Evolutionary conservation across 305 asterid genomes (phyloP), one percentile per base, ranked within the genome.

Genomic region (Andrographis paniculata): DNA sequence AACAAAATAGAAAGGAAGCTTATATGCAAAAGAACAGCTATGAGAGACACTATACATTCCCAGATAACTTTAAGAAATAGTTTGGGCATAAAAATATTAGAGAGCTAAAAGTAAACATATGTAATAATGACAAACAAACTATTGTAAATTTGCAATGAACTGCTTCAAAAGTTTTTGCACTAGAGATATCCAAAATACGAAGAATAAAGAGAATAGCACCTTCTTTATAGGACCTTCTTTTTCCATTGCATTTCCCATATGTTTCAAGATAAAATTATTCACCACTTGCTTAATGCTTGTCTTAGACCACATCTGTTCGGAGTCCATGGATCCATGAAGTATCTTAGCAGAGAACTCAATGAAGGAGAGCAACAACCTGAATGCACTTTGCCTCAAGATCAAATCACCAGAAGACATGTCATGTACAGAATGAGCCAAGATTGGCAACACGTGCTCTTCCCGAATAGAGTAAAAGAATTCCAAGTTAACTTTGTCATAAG

Each of bases 231-330:
- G 47, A 63, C 67, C 66, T 61, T 78, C 94, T 69, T 75, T 87
- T 53, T 50, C 66, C 97, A 92, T 84, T 33, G 97, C 94, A 61
- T 62, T 67, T 51, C 95, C 97, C 91, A 92, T 84, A 60, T 84
- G 85, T 68, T 76, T 92, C 75, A 84, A 56, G 70, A 87, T 64
- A 70, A 84, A 76, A 46, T 64, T 78, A 56, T 64, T 77, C 54
- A 79, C 55, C 44, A 62, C 56, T 55, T 65, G 65, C 69, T 56
- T 69, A 63, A 84, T 65, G 63, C 70, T 59, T 48, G 74, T 67
- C 69, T 65, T 73, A 41, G 91, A 70, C 79, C 79, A 80, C 48
- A 40, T 45, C 43, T 45, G 66, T 61, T 73, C 62, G 31, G 77
- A 60, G 50, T 55, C 53, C 28, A 30, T 52, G 28, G 71, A 60